These are phyloP conservation scores for Mycosphaerelloides madeirae DNA, from an alignment of 2,329 filamentous ascomycete species.

Conservation along the genomic window DNA sequence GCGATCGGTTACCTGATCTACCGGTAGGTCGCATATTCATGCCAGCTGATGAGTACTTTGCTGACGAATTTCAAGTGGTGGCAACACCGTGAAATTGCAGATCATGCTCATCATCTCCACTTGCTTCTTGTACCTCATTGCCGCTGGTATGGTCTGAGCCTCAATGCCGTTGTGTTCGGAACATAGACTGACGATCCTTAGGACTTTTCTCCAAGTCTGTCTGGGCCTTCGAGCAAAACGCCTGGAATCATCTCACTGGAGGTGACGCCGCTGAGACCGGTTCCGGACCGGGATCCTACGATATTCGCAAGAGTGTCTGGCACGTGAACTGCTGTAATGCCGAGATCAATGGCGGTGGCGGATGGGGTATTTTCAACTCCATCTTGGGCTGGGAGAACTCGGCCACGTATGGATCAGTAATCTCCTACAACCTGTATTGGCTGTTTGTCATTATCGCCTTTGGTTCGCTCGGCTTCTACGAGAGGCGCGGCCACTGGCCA, in stretches of 20 bases:
- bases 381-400: slow-evolving; percentile 85
- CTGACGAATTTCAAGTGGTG: slow-evolving; percentile 43
- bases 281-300: slow-evolving; percentile 69
- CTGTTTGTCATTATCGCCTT: slow-evolving; percentile 63
- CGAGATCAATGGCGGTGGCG: slow-evolving; percentile 64
- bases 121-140: slow-evolving; percentile 78
- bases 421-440: slow-evolving; percentile 89
- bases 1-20: slow-evolving; percentile 71
- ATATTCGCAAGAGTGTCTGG: slow-evolving; percentile 74
- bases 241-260: slow-evolving; percentile 62
- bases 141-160: slow-evolving; percentile 48
- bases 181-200: too few relatives aligned
- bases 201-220: slow-evolving; percentile 71
- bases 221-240: slow-evolving; percentile 67
- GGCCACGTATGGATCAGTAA: slow-evolving; percentile 79
- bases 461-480: slow-evolving; percentile 60
- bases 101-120: slow-evolving; percentile 78
- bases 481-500: slow-evolving; percentile 51
- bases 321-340: slow-evolving; percentile 83
- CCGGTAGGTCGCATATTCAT: slow-evolving; percentile 51
- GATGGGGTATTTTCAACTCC: slow-evolving; percentile 84
- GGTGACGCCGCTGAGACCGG: slow-evolving; percentile 60
- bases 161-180: too few relatives aligned
- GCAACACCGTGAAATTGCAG: slow-evolving; percentile 63
- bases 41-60: neutral